Evolutionary conservation across 2,329 filamentous ascomycete genomes (phyloP).

Genomic region (Magnaporthiopsis rhizophila): DNA sequence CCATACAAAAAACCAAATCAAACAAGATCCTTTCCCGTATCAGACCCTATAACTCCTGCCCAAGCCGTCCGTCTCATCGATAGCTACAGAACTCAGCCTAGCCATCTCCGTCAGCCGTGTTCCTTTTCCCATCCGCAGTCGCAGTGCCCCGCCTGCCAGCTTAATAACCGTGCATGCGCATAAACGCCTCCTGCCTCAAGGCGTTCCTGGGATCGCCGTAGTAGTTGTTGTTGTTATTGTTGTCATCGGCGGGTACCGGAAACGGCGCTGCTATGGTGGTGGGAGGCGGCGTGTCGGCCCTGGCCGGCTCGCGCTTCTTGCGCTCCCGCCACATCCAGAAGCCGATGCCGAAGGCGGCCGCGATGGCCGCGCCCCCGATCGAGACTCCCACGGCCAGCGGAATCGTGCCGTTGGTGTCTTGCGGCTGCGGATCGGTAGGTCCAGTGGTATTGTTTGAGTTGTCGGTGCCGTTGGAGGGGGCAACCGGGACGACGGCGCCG

Average conservation of each 20-base stretch:
- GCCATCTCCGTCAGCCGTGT: not conserved
- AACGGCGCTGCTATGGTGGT: not conserved
- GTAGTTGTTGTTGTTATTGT: not conserved
- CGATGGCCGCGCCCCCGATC: conserved; percentile 1
- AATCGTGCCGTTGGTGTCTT: not conserved
- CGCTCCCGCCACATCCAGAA: conserved; percentile 2
- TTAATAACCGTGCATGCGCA: not conserved
- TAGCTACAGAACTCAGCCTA: not conserved
- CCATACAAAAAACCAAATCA: not conserved
- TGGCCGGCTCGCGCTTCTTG: conserved; percentile 1
- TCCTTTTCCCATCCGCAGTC: too few species aligned
- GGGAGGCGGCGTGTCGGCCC: conserved; percentile 5
- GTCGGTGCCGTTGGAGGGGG: not conserved
- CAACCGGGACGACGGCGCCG: not conserved
- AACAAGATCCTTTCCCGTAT: not conserved
- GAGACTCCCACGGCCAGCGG: conserved; percentile 6
- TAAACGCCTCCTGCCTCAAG: not conserved
- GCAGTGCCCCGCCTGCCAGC: too few species aligned
- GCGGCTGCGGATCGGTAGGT: not conserved
- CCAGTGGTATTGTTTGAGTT: not conserved
- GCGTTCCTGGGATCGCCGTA: not conserved
- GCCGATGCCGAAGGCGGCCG: not conserved
- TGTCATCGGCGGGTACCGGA: not conserved
- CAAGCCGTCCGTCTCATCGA: not conserved
- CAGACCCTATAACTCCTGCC: not conserved